These are phyloP conservation scores for Cyamopsis tetragonoloba DNA, from an alignment of 306 rosid genomes.

Conservation along the genomic window DNA sequence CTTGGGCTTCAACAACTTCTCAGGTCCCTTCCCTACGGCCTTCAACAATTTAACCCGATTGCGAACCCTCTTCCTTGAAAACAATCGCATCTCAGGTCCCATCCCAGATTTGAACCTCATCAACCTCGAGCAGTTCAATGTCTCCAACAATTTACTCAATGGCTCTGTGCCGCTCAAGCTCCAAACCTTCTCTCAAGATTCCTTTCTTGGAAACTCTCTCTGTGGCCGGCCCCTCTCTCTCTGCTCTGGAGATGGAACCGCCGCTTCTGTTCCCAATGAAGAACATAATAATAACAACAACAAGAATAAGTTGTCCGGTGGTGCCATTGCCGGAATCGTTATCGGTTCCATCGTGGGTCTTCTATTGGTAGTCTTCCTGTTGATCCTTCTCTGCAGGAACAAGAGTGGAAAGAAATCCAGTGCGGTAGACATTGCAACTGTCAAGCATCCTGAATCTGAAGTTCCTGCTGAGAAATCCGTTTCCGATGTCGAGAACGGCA, in stretches of 20 bases:
- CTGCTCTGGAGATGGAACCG: constrained; percentile 36
- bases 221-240: constrained; percentile 54
- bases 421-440: constrained; percentile 38
- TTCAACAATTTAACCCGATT: constrained; percentile 39
- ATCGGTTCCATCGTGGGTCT: constrained; percentile 50
- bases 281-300: not conserved
- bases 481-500: constrained; percentile 40
- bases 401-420: constrained; percentile 43
- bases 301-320: constrained; percentile 38
- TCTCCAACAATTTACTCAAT: constrained; percentile 51
- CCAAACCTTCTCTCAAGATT: constrained; percentile 29
- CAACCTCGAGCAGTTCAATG: constrained; percentile 52
- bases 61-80: constrained; percentile 46
- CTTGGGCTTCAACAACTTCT: constrained; percentile 57
- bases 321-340: constrained; percentile 59
- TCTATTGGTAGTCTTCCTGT: constrained; percentile 27
- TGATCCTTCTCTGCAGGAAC: constrained; percentile 43
- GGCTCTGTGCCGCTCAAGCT: constrained; percentile 53
- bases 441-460: constrained; percentile 34
- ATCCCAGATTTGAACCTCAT: constrained; percentile 29
- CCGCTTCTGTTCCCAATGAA: constrained; percentile 19
- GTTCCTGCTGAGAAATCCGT: constrained; percentile 28
- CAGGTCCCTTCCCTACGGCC: constrained; percentile 32
- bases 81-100: constrained; percentile 40
- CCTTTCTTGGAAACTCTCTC: constrained; percentile 56